Evolutionary conservation across 2,329 filamentous ascomycete genomes (phyloP).

Genomic region (Bertia moriformis): DNA sequence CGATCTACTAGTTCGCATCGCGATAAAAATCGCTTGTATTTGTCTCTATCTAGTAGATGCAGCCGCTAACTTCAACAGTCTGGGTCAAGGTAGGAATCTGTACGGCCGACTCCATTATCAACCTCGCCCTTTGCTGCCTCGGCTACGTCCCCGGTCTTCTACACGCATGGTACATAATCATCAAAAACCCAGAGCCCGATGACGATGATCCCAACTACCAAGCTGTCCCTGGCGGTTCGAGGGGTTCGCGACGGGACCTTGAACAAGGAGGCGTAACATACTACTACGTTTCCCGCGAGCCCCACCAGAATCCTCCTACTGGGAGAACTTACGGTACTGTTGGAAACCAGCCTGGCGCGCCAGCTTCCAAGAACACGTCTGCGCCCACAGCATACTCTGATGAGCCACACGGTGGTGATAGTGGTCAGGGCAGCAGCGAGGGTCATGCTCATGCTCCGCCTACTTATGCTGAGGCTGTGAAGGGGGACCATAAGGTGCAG

Average conservation of each 20-base stretch:
- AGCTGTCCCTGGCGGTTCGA: background rate
- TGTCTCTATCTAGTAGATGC: background rate
- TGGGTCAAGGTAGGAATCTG: constrained; percentile 1
- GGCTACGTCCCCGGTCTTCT: constrained; percentile 1
- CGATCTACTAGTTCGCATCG: too few relatives aligned
- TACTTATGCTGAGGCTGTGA: constrained; percentile 11
- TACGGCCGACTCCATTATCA: constrained; percentile 1
- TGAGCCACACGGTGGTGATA: background rate
- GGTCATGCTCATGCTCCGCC: background rate
- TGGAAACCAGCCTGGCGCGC: background rate
- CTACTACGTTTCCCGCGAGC: background rate
- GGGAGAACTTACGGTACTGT: background rate
- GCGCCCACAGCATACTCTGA: background rate
- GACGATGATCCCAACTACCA: background rate
- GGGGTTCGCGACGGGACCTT: background rate
- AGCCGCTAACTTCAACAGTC: background rate
- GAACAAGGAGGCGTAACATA: background rate
- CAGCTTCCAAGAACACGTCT: background rate
- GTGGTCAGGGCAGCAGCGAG: background rate
- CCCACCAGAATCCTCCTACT: background rate
- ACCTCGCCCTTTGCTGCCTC: background rate
- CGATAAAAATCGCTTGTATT: too few relatives aligned
- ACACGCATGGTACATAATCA: constrained; percentile 1
- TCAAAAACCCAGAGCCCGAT: background rate
- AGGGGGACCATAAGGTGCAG: constrained; percentile 11